These are phyloP conservation scores for Carnegiea gigantea DNA, from an alignment of 179 eudicot genomes.

Conservation along the genomic window DNA sequence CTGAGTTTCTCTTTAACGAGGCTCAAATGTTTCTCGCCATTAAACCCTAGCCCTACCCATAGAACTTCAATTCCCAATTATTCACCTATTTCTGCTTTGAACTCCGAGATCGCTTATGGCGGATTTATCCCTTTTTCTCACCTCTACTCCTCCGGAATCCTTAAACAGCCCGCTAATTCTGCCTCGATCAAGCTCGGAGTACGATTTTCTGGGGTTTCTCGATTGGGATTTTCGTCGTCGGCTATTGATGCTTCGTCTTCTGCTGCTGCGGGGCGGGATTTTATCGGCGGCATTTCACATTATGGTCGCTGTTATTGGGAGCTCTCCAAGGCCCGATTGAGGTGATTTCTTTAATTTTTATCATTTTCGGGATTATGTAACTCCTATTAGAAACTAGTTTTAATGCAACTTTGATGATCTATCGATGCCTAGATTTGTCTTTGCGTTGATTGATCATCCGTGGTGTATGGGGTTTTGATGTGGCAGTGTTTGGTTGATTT, in stretches of 20 bases:
- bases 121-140: conserved; percentile 27
- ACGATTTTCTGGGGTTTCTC: conserved; percentile 20
- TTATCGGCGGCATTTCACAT: conserved; percentile 43
- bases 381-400: neutral
- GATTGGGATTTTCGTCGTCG: conserved; percentile 20
- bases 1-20: conserved; percentile 47
- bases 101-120: conserved; percentile 3
- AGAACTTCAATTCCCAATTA: conserved; percentile 18
- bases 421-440: neutral
- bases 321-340: conserved; percentile 85
- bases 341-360: conserved; percentile 32
- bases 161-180: conserved; percentile 31
- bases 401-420: neutral
- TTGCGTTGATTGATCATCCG: neutral
- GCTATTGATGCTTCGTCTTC: conserved; percentile 31
- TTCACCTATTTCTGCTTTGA: neutral
- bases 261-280: conserved; percentile 39
- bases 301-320: conserved; percentile 87
- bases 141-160: conserved; percentile 38
- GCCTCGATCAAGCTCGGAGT: conserved; percentile 31
- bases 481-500: neutral
- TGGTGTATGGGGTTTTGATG: neutral
- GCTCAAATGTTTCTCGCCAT: conserved; percentile 29
- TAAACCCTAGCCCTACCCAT: conserved; percentile 19
- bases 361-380: neutral